phyloP scores from a whole-genome alignment of 306 rosid genomes.

The Erythrophleum fordii region DNA sequence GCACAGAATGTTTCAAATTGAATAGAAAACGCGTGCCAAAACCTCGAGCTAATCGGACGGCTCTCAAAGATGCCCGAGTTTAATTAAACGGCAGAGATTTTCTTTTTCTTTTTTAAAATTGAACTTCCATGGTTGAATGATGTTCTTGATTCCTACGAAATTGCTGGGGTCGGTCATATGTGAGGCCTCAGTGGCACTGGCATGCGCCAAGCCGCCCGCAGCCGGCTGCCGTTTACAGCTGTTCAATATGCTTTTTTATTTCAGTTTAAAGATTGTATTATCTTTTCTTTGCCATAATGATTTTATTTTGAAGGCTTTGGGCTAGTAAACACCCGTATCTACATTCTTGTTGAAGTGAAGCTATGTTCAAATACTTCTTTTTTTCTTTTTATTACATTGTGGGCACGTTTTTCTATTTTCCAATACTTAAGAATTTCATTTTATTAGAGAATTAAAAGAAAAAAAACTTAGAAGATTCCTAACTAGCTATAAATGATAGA shows the following conservation, averaged over 20 bases:
- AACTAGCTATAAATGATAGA: not conserved
- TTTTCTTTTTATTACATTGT: not conserved
- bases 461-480: not conserved
- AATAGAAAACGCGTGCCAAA: conserved; percentile 31
- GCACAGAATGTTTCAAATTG: conserved; percentile 40
- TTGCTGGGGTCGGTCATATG: not conserved
- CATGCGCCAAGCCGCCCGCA: conserved; percentile 11
- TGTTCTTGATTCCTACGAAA: not conserved
- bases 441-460: not conserved
- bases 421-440: not conserved
- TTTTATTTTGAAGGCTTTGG: not conserved
- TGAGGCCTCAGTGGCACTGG: not conserved
- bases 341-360: not conserved
- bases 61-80: not conserved
- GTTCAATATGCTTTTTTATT: not conserved
- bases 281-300: not conserved
- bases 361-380: not conserved
- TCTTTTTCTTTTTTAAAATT: not conserved
- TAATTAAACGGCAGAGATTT: conserved; percentile 18
- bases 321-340: not conserved
- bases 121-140: not conserved
- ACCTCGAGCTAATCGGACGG: not conserved
- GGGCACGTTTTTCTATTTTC: not conserved
- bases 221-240: not conserved
- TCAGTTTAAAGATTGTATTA: not conserved